Evolutionary conservation across 805 yeast species (phyloP).

Genomic region (Spathaspora hagerdaliae): DNA sequence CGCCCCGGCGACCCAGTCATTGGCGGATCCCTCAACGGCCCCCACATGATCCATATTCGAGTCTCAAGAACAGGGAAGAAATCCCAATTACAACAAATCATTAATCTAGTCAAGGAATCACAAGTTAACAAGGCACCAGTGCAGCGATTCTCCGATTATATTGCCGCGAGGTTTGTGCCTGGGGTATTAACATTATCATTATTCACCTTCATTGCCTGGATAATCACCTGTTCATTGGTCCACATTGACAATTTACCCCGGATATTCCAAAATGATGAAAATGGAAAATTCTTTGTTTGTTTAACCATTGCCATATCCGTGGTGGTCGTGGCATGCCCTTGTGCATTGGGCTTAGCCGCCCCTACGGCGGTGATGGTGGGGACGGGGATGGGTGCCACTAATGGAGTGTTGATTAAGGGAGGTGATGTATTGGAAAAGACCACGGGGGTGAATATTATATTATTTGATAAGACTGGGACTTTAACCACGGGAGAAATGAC

Average conservation of each 20-base stretch:
- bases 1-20: constrained; percentile 56
- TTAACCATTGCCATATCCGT: constrained; percentile 84
- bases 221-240: constrained; percentile 27
- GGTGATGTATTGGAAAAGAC: constrained; percentile 84
- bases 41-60: constrained; percentile 63
- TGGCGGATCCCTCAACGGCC: constrained; percentile 90
- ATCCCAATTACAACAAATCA: constrained; percentile 85
- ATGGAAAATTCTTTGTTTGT: constrained; percentile 63
- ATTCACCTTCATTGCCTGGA: constrained; percentile 52
- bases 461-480: constrained; percentile 97
- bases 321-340: constrained; percentile 96
- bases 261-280: constrained; percentile 41
- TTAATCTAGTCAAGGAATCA: constrained; percentile 80
- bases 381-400: constrained; percentile 88
- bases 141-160: constrained; percentile 79
- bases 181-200: constrained; percentile 58
- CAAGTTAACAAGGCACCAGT: constrained; percentile 88
- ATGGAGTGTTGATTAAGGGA: constrained; percentile 90
- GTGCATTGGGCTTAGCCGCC: constrained; percentile 95
- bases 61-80: constrained; percentile 74
- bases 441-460: constrained; percentile 55
- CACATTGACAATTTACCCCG: constrained; percentile 35
- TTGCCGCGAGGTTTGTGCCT: constrained; percentile 86
- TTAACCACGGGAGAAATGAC: constrained; percentile 81
- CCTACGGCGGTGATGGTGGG: constrained; percentile 99